phyloP scores from a whole-genome alignment of 257 asterid species.

The Scutellaria galericulata region DNA sequence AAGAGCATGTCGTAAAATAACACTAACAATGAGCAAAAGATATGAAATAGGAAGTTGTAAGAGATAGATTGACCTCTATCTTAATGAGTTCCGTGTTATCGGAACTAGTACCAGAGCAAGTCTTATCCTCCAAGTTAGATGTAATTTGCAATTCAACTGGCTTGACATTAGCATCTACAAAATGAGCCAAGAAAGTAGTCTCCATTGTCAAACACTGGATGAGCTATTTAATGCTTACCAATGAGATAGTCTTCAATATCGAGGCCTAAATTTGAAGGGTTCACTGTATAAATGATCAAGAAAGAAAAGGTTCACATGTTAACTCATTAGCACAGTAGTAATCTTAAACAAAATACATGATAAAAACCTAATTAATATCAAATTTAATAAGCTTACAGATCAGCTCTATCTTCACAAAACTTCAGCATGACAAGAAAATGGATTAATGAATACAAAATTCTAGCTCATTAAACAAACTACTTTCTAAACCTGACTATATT shows the following conservation, averaged over 20 bases:
- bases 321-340: background rate
- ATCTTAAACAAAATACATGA: background rate
- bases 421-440: conserved; percentile 4
- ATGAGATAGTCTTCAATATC: conserved; percentile 89
- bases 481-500: background rate
- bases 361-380: background rate
- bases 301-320: conserved; percentile 24
- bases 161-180: conserved; percentile 50
- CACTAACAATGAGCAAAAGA: background rate
- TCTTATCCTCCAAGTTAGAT: conserved; percentile 62
- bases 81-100: conserved; percentile 48
- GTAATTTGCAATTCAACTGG: conserved; percentile 46
- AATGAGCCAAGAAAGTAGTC: conserved; percentile 10
- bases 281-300: conserved; percentile 54
- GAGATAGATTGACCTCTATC: conserved; percentile 46
- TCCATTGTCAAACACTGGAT: conserved; percentile 8
- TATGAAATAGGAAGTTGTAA: background rate
- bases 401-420: background rate
- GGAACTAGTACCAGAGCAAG: conserved; percentile 46
- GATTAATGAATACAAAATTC: background rate
- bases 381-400: background rate
- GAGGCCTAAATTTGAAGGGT: conserved; percentile 74
- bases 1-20: conserved; percentile 5
- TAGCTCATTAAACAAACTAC: background rate
- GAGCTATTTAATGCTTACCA: conserved; percentile 55